phyloP scores from a whole-genome alignment of 202 grass and related monocot species.

The Alloteropsis angusta region DNA sequence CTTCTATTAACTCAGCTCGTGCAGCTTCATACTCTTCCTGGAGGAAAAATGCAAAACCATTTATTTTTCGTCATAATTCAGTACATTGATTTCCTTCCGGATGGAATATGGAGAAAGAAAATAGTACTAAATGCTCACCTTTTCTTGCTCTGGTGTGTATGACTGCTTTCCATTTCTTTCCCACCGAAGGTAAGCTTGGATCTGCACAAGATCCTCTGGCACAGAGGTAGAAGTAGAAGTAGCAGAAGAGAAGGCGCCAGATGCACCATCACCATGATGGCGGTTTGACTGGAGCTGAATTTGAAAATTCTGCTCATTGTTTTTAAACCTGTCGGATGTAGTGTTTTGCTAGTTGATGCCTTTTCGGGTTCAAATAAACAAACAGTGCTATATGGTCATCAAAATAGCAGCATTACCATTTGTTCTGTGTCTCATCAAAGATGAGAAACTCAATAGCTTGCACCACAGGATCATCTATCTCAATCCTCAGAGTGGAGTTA shows the following conservation, averaged over 20 bases:
- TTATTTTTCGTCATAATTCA: neutral
- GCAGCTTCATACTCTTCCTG: constrained; percentile 94
- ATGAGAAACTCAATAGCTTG: constrained; percentile 84
- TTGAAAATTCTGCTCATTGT: constrained; percentile 85
- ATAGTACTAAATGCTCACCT: constrained; percentile 32
- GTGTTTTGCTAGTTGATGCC: neutral
- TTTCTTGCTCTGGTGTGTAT: constrained; percentile 89
- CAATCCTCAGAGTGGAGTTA: constrained; percentile 60
- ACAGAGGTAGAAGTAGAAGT: constrained; percentile 42
- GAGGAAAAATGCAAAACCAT: constrained; percentile 18
- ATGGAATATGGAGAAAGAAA: neutral
- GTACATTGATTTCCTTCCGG: constrained; percentile 10
- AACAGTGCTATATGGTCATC: neutral
- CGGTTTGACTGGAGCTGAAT: constrained; percentile 31
- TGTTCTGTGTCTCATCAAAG: constrained; percentile 62
- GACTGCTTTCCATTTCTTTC: constrained; percentile 88
- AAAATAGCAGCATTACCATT: constrained; percentile 60
- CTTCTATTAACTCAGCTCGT: constrained; percentile 68
- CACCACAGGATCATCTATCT: constrained; percentile 70
- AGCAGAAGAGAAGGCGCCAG: constrained; percentile 34
- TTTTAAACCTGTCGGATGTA: constrained; percentile 68
- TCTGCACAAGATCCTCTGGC: constrained; percentile 93
- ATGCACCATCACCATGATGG: constrained; percentile 28
- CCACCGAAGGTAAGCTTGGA: constrained; percentile 95
- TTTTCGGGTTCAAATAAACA: constrained; percentile 12